Conservation (phyloP, 306 rosid species). For the Luffa acutangula region DNA sequence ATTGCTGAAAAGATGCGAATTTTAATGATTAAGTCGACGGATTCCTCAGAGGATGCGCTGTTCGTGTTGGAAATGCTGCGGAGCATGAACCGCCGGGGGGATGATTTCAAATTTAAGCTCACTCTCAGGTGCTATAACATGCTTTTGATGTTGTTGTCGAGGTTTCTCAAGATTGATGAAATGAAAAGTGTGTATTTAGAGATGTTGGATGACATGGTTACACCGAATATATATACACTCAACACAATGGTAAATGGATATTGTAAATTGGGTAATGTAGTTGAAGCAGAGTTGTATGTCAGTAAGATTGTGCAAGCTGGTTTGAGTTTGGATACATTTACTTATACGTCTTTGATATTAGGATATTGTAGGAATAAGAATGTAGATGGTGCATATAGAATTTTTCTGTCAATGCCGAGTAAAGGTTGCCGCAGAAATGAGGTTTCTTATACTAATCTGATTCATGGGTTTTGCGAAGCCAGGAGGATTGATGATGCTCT, state of each 20-base stretch:
- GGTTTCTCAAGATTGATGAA: conserved; percentile 38
- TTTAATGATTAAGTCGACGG: conserved; percentile 46
- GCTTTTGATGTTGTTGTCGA: conserved; percentile 42
- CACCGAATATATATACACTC: conserved; percentile 41
- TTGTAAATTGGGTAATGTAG: conserved; percentile 58
- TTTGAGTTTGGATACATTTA: conserved; percentile 45
- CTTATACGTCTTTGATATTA: conserved; percentile 64
- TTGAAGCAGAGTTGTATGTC: conserved; percentile 32
- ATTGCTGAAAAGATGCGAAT: conserved; percentile 53
- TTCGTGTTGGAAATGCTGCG: conserved; percentile 40
- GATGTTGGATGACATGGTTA: conserved; percentile 37
- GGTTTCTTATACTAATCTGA: conserved; percentile 45
- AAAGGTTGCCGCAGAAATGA: conserved; percentile 36
- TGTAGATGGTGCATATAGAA: conserved; percentile 33
- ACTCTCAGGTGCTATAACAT: conserved; percentile 52
- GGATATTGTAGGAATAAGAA: conserved; percentile 56
- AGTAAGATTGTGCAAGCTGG: conserved; percentile 39
- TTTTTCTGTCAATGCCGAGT: conserved; percentile 35
- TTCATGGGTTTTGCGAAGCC: conserved; percentile 65
- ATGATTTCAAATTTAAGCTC: conserved; percentile 27
- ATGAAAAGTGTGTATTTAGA: conserved; percentile 38
- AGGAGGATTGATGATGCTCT: conserved; percentile 37
- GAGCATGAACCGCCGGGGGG: conserved; percentile 24
- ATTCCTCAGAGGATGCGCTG: conserved; percentile 24
- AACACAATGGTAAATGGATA: conserved; percentile 60